phyloP scores from a whole-genome alignment of 2,329 filamentous ascomycete species.

The Mycosphaerelloides madeirae region DNA sequence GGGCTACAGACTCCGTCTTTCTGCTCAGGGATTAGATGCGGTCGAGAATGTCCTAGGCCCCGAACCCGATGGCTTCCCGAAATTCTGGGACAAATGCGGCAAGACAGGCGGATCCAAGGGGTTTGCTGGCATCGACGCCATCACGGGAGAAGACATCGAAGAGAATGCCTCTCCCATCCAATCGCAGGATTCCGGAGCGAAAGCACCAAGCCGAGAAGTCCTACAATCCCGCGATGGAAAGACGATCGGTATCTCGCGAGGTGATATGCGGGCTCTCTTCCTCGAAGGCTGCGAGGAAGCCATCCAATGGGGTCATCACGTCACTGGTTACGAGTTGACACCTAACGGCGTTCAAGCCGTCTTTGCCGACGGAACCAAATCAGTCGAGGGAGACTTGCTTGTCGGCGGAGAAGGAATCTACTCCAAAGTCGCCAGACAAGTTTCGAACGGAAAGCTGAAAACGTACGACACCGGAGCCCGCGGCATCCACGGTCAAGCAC shows the following conservation, averaged over 20 bases:
- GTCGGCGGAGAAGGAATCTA: constrained; percentile 61
- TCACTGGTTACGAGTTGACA: constrained; percentile 56
- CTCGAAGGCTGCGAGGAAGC: constrained; percentile 52
- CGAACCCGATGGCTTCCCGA: constrained; percentile 37
- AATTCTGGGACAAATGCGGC: constrained; percentile 57
- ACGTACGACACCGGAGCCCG: constrained; percentile 60
- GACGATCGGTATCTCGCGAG: constrained; percentile 57
- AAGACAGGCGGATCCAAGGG: constrained; percentile 55
- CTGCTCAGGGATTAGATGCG: constrained; percentile 53
- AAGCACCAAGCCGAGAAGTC: constrained; percentile 15
- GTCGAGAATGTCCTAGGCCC: constrained; percentile 50
- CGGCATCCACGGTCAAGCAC: constrained; percentile 62
- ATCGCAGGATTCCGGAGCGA: constrained; percentile 22
- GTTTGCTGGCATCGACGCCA: constrained; percentile 48
- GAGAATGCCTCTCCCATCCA: constrained; percentile 3
- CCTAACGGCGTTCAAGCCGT: constrained; percentile 51
- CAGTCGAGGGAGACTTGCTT: constrained; percentile 55
- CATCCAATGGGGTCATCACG: constrained; percentile 53
- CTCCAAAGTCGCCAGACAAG: constrained; percentile 56
- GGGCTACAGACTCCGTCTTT: constrained; percentile 58
- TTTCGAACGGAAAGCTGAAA: constrained; percentile 55
- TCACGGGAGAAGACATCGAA: constrained; percentile 44
- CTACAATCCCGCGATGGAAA: constrained; percentile 54
- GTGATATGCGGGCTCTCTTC: constrained; percentile 59
- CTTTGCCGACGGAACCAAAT: constrained; percentile 58